Conservation (phyloP, 2,329 filamentous ascomycete species). For the Aspergillus tanneri region DNA sequence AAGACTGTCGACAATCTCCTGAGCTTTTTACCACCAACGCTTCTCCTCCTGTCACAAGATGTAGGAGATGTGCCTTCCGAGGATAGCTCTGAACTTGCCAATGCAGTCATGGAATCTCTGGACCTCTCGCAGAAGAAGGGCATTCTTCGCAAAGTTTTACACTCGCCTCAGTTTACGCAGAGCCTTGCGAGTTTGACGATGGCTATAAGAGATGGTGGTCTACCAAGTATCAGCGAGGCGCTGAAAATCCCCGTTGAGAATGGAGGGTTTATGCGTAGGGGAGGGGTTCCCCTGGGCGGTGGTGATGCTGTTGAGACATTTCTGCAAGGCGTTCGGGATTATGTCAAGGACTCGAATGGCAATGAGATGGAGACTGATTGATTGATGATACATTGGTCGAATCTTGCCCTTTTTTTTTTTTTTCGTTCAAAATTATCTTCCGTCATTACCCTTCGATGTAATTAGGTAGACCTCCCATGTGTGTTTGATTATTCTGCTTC, state of each 20-base stretch:
- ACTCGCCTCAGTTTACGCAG: constrained; percentile 88
- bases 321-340: constrained; percentile 80
- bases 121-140: constrained; percentile 73
- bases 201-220: constrained; percentile 82
- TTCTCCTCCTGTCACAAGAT: constrained; percentile 74
- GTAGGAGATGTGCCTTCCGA: constrained; percentile 59
- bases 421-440: constrained; percentile 4
- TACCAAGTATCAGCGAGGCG: constrained; percentile 86
- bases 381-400: constrained; percentile 5
- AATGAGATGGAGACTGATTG: constrained; percentile 48
- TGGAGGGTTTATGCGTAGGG: constrained; percentile 75
- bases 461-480: too few species aligned
- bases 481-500: too few species aligned
- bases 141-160: constrained; percentile 76
- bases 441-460: neutral
- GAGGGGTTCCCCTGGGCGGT: constrained; percentile 80
- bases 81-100: constrained; percentile 67
- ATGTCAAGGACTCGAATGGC: constrained; percentile 58
- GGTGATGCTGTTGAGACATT: constrained; percentile 89
- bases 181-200: constrained; percentile 80
- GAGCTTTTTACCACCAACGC: constrained; percentile 71
- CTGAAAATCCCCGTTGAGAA: constrained; percentile 77
- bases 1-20: constrained; percentile 72
- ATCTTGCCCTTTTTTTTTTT: constrained; percentile 8
- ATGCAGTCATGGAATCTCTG: constrained; percentile 72